phyloP scores from a whole-genome alignment of 371 early-diverging fungal genomes.

The Haplosporangium sp. region DNA sequence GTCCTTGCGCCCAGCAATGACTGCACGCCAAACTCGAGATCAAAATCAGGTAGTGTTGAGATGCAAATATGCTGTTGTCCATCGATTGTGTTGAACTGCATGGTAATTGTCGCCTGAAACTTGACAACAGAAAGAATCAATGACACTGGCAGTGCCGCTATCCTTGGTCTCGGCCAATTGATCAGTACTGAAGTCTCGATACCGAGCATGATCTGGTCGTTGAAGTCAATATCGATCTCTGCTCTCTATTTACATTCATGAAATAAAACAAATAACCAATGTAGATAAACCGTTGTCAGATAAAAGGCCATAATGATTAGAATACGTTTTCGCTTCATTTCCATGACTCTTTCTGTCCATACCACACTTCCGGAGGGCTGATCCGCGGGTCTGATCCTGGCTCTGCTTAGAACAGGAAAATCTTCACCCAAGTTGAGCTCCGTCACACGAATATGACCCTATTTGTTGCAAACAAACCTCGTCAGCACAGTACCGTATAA shows the following conservation, averaged over 20 bases:
- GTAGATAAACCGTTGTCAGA: neutral
- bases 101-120: constrained; percentile 84
- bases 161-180: constrained; percentile 88
- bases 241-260: constrained; percentile 60
- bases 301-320: too few relatives aligned
- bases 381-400: constrained; percentile 77
- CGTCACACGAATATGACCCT: constrained; percentile 89
- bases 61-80: constrained; percentile 67
- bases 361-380: constrained; percentile 76
- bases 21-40: constrained; percentile 86
- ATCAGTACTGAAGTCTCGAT: constrained; percentile 86
- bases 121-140: constrained; percentile 83
- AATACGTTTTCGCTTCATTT: too few relatives aligned
- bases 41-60: constrained; percentile 77
- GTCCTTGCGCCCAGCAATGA: constrained; percentile 92
- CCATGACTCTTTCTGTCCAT: constrained; percentile 8
- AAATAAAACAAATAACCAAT: neutral
- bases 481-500: too few relatives aligned
- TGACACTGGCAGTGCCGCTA: constrained; percentile 93
- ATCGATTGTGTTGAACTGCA: constrained; percentile 66
- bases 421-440: constrained; percentile 91
- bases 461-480: neutral
- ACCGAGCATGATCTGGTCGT: constrained; percentile 81
- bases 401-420: constrained; percentile 83
- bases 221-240: constrained; percentile 86